A percentile compares a stretch with the other conserved stretches of the same genome.
phyloP scores from a whole-genome alignment of 805 yeast genomes.

The Sugiyamaella chiloensis region DNA sequence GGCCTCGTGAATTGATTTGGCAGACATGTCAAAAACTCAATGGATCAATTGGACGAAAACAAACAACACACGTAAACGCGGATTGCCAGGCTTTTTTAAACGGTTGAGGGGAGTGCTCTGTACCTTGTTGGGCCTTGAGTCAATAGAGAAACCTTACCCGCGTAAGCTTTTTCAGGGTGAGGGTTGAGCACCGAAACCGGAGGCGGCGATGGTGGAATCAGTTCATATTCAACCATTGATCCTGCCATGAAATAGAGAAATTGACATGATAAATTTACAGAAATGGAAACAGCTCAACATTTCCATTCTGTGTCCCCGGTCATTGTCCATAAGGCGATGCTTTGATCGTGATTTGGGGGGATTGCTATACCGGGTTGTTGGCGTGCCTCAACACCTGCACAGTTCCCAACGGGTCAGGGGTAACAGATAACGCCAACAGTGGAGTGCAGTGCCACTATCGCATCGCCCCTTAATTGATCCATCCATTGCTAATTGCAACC shows the following conservation, averaged over 20 bases:
- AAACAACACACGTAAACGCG: neutral
- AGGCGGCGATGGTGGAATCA: neutral
- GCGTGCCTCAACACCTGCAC: slow-evolving; percentile 6
- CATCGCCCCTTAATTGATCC: too few relatives aligned
- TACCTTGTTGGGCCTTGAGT: slow-evolving; percentile 2
- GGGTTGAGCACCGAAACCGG: too few relatives aligned
- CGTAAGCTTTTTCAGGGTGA: slow-evolving; percentile 3
- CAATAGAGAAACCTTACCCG: slow-evolving; percentile 4
- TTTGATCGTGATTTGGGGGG: too few relatives aligned
- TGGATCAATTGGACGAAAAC: slow-evolving; percentile 7
- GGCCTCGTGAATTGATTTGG: slow-evolving; percentile 45
- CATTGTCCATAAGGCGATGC: too few relatives aligned
- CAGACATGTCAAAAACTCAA: slow-evolving; percentile 34
- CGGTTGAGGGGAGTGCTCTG: slow-evolving; percentile 5
- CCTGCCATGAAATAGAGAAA: too few relatives aligned
- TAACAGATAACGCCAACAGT: too few relatives aligned
- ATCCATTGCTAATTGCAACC: too few relatives aligned
- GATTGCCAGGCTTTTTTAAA: slow-evolving; percentile 2
- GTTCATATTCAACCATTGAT: too few relatives aligned
- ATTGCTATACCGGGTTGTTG: slow-evolving; percentile 4
- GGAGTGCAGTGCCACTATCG: too few relatives aligned
- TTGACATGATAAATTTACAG: too few relatives aligned
- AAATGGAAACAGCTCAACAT: too few relatives aligned
- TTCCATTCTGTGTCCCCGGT: too few relatives aligned
- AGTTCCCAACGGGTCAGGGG: slow-evolving; percentile 5